Evolutionary conservation across 257 asterid species (phyloP), one percentile per base, ranked within the genome.

Genomic region (Lantana camara): DNA sequence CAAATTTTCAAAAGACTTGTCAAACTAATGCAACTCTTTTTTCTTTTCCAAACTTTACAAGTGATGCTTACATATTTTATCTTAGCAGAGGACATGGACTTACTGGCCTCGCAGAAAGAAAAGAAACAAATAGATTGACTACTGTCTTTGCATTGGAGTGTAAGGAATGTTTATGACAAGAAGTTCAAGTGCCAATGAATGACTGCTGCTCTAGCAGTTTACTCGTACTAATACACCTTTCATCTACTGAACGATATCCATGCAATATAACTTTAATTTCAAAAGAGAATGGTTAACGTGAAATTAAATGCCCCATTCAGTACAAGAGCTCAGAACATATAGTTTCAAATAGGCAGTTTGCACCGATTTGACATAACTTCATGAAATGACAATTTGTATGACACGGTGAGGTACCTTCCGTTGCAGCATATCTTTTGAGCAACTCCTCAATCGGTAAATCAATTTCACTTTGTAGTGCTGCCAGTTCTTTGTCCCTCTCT

Each of bases 401-500:
- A 49, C 67, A 27, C 27, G 44, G 64, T 12, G 41, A 61, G 20
- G 63, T 85, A 94, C 99, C 99, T 80, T 78, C 84, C 63, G 70
- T 79, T 47, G 76, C 67, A 48, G 77, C 72, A 75, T 90, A 88
- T 48, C 93, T 91, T 69, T 77, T 85, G 67, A 94, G 98, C 71
- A 94, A 74, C 80, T 83, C 96, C 42, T 86, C 97, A 62, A 94
- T 77, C 54, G 99, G 98, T 63, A 88, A 78, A 79, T 86, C 96
- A 69, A 77, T 69, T 83, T 94, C 99, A 75, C 72, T 80, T 51
- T 77, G 92, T 69, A 94, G 75, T 57, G 96, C 99, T 44, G 83
- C 90, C 55, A 90, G 71, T 73, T 94, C 99, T 81, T 91, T 98
- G 17, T 83, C 95, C 74, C 99, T 86, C 84, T 94, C 99, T 78